Base-by-base conservation (phyloP, 2,329 filamentous ascomycete genomes). In the Chaetomium sp. region DNA sequence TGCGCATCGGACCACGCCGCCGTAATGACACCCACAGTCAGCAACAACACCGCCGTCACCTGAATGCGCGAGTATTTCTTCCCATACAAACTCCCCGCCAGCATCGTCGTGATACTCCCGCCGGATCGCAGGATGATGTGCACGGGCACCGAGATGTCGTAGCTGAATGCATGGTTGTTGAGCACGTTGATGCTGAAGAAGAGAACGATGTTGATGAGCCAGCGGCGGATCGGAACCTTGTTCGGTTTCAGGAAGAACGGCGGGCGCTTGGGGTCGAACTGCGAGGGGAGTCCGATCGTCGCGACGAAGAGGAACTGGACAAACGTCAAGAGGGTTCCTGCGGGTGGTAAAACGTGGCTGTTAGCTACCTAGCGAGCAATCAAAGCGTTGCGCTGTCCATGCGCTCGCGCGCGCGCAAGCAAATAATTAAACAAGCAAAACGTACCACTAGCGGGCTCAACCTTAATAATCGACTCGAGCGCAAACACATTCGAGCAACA, bases 111-210 rank as follows among this genome's bases (percentile, higher is more conserved):
- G 59, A 97, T 95, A 65, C 91, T 96, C 12, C 94, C 94, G 49
- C 92, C 95, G 49, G 91, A 96, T 52, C 94, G 84, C 35, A 99
- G 78, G 62, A 99, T 97, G 65, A 99, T 99, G 68, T 99, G 94
- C 49, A 99, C 85, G 1, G 94, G 94, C 0, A 99, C 90, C 6
- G 91, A 96, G 55, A 99, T 97, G 64, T 91, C 86, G 74, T 96
- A 99, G 60, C 90, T 91, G 71, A 99, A 99, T 6, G 92, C 94
- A 77, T 92, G 92, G 66, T 99, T 99, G 74, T 99, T 99, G 67
- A 99, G 75, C 56, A 97, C 84, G 66, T 97, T 99, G 72, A 99
- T 94, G 59, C 82, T 81, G 70, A 95, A 94, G 73, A 97, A 97
- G 64, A 96, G 81, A 4, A 87, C 76, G 43, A 96, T 96, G 68